Conservation (phyloP, 164 flowering plant genomes). For the Vitis labrusca region DNA sequence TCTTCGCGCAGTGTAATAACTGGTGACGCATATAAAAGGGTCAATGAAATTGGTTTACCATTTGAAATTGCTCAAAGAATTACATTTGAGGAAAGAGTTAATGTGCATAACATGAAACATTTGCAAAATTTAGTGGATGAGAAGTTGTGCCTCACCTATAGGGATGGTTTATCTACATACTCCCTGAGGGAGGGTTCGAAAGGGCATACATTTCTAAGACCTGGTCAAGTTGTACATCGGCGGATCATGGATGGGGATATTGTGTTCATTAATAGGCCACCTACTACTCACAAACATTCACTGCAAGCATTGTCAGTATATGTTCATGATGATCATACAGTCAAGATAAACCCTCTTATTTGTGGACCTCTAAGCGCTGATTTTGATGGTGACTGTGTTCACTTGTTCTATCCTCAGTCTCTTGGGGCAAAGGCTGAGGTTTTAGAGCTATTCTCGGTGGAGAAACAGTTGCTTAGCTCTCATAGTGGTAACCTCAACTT, state of each 20-base stretch:
- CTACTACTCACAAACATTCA: constrained; percentile 96
- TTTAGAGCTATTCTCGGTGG: constrained; percentile 83
- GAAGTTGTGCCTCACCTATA: constrained; percentile 68
- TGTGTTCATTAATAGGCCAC: constrained; percentile 90
- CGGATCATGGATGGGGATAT: constrained; percentile 92
- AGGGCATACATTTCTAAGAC: constrained; percentile 65
- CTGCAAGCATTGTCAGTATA: constrained; percentile 84
- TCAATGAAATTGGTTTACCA: constrained; percentile 82
- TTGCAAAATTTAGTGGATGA: constrained; percentile 78
- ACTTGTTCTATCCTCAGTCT: constrained; percentile 87
- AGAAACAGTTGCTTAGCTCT: constrained; percentile 85
- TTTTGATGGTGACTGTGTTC: constrained; percentile 96
- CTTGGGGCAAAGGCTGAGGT: constrained; percentile 91
- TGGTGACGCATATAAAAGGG: constrained; percentile 77
- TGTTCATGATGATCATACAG: constrained; percentile 78
- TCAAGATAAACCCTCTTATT: constrained; percentile 90
- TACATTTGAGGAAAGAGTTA: constrained; percentile 91
- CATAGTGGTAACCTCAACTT: constrained; percentile 78
- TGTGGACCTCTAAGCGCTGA: constrained; percentile 94
- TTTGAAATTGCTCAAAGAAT: constrained; percentile 80
- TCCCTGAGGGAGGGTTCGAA: constrained; percentile 83
- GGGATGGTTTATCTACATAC: constrained; percentile 65
- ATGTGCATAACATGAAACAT: constrained; percentile 45
- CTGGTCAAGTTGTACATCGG: constrained; percentile 80
- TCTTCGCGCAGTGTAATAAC: constrained; percentile 94